Evolutionary conservation across 257 asterid species (phyloP).

Genomic region (Plantago ovata): DNA sequence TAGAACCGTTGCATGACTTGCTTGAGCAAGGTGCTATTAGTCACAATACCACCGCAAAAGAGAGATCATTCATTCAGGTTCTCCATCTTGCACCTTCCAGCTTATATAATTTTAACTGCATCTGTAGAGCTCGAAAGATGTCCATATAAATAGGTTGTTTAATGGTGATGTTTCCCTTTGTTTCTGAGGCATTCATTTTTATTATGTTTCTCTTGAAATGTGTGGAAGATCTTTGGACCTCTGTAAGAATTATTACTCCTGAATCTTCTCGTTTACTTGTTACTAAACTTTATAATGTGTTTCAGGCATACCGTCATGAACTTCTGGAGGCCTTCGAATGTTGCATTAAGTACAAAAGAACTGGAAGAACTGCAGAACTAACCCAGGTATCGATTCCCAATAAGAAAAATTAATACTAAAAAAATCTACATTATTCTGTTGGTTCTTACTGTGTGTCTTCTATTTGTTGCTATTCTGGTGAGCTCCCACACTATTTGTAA

Average conservation of each 20-base stretch:
- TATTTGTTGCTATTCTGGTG: neutral
- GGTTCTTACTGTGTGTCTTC: slow-evolving; percentile 3
- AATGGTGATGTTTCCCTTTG: slow-evolving; percentile 10
- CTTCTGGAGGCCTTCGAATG: slow-evolving; percentile 89
- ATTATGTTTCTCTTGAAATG: slow-evolving; percentile 8
- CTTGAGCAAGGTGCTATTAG: slow-evolving; percentile 91
- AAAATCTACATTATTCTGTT: slow-evolving; percentile 10
- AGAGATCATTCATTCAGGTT: slow-evolving; percentile 95
- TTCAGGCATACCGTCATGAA: slow-evolving; percentile 81
- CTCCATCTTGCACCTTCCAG: slow-evolving; percentile 11
- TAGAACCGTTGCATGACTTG: slow-evolving; percentile 91
- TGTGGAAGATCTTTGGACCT: no score
- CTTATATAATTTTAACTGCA: slow-evolving; percentile 4
- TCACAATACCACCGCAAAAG: slow-evolving; percentile 81
- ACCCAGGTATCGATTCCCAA: slow-evolving; percentile 63
- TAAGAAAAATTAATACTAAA: neutral
- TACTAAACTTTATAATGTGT: slow-evolving; percentile 17
- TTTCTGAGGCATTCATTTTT: slow-evolving; percentile 6
- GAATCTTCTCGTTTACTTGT: slow-evolving; percentile 11
- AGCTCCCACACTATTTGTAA: neutral
- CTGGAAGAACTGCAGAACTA: slow-evolving; percentile 92
- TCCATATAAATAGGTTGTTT: slow-evolving; percentile 3
- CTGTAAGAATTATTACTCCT: neutral
- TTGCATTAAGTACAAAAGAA: slow-evolving; percentile 76
- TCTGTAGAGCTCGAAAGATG: neutral